Evolutionary conservation across 192 early-diverging fungal genomes (phyloP), one percentile per base, ranked within the genome.

Genomic region (Coemansia sp.): DNA sequence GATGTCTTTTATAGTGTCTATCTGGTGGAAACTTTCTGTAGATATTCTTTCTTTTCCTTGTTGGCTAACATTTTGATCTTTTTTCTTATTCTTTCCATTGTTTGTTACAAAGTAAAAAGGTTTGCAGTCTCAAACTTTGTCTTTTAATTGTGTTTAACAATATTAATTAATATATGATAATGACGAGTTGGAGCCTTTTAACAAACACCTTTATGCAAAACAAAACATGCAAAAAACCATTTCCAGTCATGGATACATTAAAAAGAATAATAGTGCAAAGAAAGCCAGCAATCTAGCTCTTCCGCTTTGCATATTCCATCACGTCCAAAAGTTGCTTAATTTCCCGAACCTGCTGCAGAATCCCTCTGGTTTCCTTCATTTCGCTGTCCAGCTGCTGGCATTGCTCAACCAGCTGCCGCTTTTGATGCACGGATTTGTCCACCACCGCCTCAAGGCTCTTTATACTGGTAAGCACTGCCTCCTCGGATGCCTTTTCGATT

Each of bases 301-400:
- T 75, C n/a, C 72, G 62, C 17, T 68, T 80, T 2, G 72, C 67
- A 25, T 81, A 75, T 22, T 75, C 75, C 74, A 81, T 73, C 37
- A 81, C 74, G 32, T 81, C 79, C 14, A 81, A 51, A 59, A 81
- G 64, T 41, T 67, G 74, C 50, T 71, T 70, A 50, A 81, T 76
- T 46, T 81, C 79, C 49, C 66, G 70, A 7, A 77, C 44, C 59
- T 67, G 60, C 7, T 16, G 19, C 9, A 63, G 20, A 12, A 75
- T 50, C 14, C n/a, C 55, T 39, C 67, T 49, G 8, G 71, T 48
- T 6, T 63, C 68, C 13, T 71, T 16, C 79, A 76, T 76, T 22
- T 69, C 67, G 16, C 11, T 20, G 37, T 76, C 65, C 20, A 76
- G 58, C 53, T 66, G 57, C 41, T 57, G 67, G 44, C 79, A 81